Conservation (phyloP, 768 basidiomycete genomes). For the Gymnopilus junonius region DNA sequence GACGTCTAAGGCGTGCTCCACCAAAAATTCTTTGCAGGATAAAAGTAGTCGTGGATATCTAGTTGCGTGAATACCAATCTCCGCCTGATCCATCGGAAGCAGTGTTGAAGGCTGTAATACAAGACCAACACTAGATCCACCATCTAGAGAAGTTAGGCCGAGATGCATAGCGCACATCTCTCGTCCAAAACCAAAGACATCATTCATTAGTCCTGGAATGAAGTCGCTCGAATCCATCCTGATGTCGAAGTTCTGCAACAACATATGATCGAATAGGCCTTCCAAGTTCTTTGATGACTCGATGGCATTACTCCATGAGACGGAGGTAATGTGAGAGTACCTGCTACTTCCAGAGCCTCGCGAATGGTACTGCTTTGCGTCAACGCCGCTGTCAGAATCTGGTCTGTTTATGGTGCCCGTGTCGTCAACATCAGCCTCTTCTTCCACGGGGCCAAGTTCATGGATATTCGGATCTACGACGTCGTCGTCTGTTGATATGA, state of each 20-base stretch:
- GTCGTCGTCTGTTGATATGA: constrained; percentile 26
- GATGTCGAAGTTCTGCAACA: constrained; percentile 54
- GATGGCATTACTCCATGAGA: constrained; percentile 46
- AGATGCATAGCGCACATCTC: constrained; percentile 55
- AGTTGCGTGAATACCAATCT: constrained; percentile 71
- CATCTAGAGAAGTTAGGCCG: constrained; percentile 51
- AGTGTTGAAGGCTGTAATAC: constrained; percentile 62
- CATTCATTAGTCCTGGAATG: constrained; percentile 46
- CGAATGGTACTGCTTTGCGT: not conserved
- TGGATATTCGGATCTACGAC: constrained; percentile 28
- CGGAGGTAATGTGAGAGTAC: constrained; percentile 10
- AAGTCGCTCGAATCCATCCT: constrained; percentile 53
- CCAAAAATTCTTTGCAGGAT: constrained; percentile 41
- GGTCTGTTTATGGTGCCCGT: constrained; percentile 22
- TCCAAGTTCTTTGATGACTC: constrained; percentile 54
- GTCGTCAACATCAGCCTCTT: constrained; percentile 35
- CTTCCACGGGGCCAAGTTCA: constrained; percentile 25
- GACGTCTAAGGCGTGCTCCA: constrained; percentile 41
- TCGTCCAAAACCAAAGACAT: constrained; percentile 56
- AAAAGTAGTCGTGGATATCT: constrained; percentile 56
- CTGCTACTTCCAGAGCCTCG: not conserved
- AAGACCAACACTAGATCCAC: constrained; percentile 45
- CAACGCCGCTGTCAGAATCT: not conserved
- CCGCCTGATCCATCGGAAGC: constrained; percentile 55
- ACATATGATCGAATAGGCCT: constrained; percentile 62